These are phyloP conservation scores for Pyricularia sp. DNA, from an alignment of 2,329 filamentous ascomycete species.

Conservation along the genomic window DNA sequence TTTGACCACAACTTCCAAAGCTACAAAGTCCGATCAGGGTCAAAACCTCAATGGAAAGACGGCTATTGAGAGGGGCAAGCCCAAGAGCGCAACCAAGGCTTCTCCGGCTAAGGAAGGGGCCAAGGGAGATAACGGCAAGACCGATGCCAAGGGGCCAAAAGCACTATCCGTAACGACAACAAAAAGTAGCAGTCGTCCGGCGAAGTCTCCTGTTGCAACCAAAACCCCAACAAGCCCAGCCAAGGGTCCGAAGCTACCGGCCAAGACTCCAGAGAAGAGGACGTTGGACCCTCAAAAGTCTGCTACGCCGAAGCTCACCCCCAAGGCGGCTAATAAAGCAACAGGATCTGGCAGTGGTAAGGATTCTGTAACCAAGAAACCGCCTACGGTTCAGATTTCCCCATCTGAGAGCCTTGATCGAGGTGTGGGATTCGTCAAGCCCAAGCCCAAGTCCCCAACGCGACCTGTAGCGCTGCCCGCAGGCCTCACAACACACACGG, in stretches of 20 bases:
- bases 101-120: slow-evolving; percentile 4
- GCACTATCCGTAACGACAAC: slow-evolving; percentile 18
- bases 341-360: neutral
- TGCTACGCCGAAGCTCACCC: slow-evolving; percentile 15
- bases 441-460: slow-evolving; percentile 59
- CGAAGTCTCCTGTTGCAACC: slow-evolving; percentile 25
- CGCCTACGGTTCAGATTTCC: slow-evolving; percentile 29
- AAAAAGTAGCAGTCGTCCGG: slow-evolving; percentile 23
- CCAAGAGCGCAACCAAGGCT: slow-evolving; percentile 1
- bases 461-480: slow-evolving; percentile 57
- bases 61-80: slow-evolving; percentile 2
- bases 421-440: slow-evolving; percentile 41
- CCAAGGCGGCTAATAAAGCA: neutral
- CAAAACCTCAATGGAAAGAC: slow-evolving; percentile 1
- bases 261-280: slow-evolving; percentile 27
- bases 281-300: slow-evolving; percentile 20
- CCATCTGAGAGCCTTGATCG: slow-evolving; percentile 16
- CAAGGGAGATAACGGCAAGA: slow-evolving; percentile 2
- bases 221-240: slow-evolving; percentile 28
- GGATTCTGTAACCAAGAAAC: slow-evolving; percentile 28
- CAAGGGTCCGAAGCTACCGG: slow-evolving; percentile 18
- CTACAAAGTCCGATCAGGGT: neutral
- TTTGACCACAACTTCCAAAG: neutral
- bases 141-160: slow-evolving; percentile 14
- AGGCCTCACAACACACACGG: slow-evolving; percentile 60